phyloP scores from a whole-genome alignment of 148 eudicot genomes.

The Heliosperma pusillum region DNA sequence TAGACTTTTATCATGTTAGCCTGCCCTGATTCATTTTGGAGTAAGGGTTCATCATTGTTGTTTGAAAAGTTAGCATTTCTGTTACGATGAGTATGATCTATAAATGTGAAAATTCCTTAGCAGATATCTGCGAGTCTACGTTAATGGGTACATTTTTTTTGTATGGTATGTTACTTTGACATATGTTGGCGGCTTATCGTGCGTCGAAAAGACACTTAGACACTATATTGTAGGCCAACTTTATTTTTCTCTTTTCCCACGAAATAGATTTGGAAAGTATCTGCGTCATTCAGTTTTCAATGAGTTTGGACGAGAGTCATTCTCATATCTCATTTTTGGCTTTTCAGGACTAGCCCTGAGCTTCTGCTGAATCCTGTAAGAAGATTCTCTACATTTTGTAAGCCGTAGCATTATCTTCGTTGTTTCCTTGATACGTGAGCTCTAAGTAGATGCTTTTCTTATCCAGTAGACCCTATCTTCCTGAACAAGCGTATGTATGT shows the following conservation, averaged over 20 bases:
- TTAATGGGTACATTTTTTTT: neutral
- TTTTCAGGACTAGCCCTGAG: conserved; percentile 95
- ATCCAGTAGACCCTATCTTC: neutral
- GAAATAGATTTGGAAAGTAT: neutral
- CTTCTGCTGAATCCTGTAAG: conserved; percentile 96
- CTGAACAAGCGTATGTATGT: neutral
- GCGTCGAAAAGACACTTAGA: neutral
- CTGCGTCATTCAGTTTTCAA: neutral
- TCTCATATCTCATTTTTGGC: conserved; percentile 16
- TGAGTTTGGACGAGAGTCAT: neutral
- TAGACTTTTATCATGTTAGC: neutral
- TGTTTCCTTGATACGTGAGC: neutral
- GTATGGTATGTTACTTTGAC: neutral
- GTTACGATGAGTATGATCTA: neutral
- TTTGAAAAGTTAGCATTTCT: neutral
- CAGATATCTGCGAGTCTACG: neutral
- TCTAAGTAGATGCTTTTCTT: neutral
- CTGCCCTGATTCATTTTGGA: neutral
- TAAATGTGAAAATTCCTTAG: neutral
- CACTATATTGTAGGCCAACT: neutral
- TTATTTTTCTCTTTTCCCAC: neutral
- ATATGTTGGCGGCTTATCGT: neutral
- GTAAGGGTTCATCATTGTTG: neutral
- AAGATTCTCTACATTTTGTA: conserved; percentile 21
- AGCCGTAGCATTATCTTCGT: conserved; percentile 17